phyloP scores from a whole-genome alignment of 495 filamentous ascomycete genomes.

The Aspergillus sparsus region DNA sequence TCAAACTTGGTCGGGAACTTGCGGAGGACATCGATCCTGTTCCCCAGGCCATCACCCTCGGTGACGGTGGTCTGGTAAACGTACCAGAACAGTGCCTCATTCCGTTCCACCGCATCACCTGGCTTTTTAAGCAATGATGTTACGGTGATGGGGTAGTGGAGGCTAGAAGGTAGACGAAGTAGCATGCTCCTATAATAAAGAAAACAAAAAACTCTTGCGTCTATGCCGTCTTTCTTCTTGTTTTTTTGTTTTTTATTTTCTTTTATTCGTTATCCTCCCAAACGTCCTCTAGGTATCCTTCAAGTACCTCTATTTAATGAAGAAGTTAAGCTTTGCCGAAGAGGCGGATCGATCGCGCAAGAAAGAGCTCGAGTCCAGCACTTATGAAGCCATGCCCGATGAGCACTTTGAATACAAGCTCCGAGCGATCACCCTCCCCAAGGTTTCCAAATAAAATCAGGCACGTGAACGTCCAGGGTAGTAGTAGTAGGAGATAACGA shows the following conservation, averaged over 20 bases:
- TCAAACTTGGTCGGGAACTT: constrained; percentile 76
- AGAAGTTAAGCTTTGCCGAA: constrained; percentile 5
- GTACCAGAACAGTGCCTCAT: constrained; percentile 80
- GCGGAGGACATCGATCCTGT: constrained; percentile 65
- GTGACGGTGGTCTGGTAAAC: constrained; percentile 73
- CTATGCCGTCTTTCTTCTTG: not conserved
- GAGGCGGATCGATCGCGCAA: constrained; percentile 27
- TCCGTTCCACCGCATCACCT: constrained; percentile 71
- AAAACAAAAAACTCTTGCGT: not conserved
- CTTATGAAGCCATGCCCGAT: constrained; percentile 41
- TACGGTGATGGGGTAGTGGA: constrained; percentile 95
- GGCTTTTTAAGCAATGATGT: constrained; percentile 76
- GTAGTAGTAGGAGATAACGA: not conserved
- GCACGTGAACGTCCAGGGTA: not conserved
- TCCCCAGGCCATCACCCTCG: constrained; percentile 70
- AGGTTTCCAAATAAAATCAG: not conserved
- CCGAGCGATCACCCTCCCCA: not conserved
- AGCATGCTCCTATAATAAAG: constrained; percentile 42
- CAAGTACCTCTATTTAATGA: constrained; percentile 18
- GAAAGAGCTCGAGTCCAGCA: constrained; percentile 19
- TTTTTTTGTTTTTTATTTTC: constrained; percentile 16
- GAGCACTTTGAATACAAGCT: constrained; percentile 2
- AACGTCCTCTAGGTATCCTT: not conserved
- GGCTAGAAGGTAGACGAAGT: constrained; percentile 52
- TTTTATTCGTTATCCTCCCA: constrained; percentile 13